Evolutionary conservation across 257 asterid genomes (phyloP).

Genomic region (Nicotiana tabacum): DNA sequence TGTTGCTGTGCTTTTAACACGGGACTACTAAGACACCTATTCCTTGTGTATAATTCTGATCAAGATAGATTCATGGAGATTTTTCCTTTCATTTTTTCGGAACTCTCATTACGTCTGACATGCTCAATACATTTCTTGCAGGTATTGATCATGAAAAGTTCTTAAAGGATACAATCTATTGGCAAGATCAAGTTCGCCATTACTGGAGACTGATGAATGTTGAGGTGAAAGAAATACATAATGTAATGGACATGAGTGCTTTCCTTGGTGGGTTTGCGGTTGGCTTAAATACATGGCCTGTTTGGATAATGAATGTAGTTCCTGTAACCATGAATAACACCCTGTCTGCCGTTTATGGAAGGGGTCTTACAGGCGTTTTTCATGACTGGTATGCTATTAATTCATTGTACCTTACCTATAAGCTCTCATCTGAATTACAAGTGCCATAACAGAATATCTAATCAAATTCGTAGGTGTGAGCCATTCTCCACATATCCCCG

Average conservation of each 20-base stretch:
- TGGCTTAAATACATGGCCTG: constrained; percentile 82
- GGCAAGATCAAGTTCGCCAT: constrained; percentile 98
- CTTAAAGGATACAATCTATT: constrained; percentile 69
- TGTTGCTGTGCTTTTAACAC: not conserved
- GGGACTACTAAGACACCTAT: not conserved
- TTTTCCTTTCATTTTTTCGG: not conserved
- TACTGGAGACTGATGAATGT: constrained; percentile 88
- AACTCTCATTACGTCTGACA: not conserved
- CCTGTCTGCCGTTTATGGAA: constrained; percentile 65
- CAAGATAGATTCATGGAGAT: not conserved
- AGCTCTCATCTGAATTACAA: not conserved
- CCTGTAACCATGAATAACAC: constrained; percentile 63
- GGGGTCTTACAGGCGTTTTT: constrained; percentile 78
- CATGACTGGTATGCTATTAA: constrained; percentile 71
- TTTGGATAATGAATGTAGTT: constrained; percentile 85
- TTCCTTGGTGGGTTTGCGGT: constrained; percentile 89
- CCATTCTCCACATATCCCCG: constrained; percentile 97
- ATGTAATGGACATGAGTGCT: constrained; percentile 93
- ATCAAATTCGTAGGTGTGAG: constrained; percentile 59
- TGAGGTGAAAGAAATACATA: constrained; percentile 63
- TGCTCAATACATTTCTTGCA: constrained; percentile 22
- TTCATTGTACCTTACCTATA: not conserved
- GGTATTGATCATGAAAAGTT: constrained; percentile 58
- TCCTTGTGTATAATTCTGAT: not conserved
- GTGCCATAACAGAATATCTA: not conserved